Conservation (phyloP, 495 filamentous ascomycete genomes). For the Neurospora tetraspora region DNA sequence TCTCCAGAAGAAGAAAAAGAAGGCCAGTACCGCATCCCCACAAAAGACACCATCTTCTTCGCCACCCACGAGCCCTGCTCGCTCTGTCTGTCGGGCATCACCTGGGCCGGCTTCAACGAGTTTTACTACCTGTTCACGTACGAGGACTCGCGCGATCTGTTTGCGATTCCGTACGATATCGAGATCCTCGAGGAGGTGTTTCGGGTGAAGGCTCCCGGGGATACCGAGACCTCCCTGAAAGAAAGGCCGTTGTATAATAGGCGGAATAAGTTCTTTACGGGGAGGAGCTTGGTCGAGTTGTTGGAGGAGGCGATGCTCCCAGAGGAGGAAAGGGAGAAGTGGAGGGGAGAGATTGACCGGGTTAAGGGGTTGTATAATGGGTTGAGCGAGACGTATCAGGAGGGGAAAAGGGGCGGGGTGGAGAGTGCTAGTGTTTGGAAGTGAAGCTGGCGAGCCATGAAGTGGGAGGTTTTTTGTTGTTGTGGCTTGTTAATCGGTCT, state of each 20-base stretch:
- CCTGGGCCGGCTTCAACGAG: constrained; percentile 35
- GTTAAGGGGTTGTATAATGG: constrained; percentile 27
- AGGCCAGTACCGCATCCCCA: background rate
- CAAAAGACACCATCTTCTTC: constrained; percentile 31
- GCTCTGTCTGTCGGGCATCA: constrained; percentile 30
- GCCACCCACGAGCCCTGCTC: constrained; percentile 35
- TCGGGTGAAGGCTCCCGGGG: constrained; percentile 19
- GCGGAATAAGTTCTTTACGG: constrained; percentile 31
- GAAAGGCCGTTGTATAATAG: constrained; percentile 28
- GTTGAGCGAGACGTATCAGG: constrained; percentile 28
- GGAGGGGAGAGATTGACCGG: constrained; percentile 19
- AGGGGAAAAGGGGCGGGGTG: constrained; percentile 20
- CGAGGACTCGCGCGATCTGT: constrained; percentile 31
- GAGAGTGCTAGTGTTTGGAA: constrained; percentile 34
- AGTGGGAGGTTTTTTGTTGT: background rate
- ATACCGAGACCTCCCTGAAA: constrained; percentile 13
- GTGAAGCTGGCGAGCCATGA: constrained; percentile 9
- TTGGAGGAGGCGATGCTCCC: constrained; percentile 12
- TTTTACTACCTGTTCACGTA: constrained; percentile 37
- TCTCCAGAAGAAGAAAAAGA: background rate
- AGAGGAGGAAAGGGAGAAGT: constrained; percentile 11
- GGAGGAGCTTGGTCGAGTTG: constrained; percentile 25
- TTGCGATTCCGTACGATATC: constrained; percentile 32
- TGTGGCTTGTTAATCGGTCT: background rate
- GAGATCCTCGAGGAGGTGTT: constrained; percentile 33